phyloP scores from a whole-genome alignment of 148 eudicot species.

The Cornus controversa region DNA sequence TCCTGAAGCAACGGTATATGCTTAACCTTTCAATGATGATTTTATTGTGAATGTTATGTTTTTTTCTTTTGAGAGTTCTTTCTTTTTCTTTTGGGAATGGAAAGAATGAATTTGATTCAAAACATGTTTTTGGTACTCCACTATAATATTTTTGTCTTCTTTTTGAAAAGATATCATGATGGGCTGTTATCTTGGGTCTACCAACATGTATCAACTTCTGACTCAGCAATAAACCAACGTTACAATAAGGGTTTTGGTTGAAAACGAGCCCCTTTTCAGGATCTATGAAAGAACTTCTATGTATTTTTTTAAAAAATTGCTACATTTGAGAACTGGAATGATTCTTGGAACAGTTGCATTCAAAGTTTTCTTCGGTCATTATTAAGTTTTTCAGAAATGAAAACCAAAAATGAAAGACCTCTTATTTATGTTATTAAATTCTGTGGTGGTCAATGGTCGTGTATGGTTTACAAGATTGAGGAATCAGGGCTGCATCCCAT shows the following conservation, averaged over 20 bases:
- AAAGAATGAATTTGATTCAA: no score
- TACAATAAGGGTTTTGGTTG: no score
- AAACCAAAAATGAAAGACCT: neutral
- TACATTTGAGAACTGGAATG: neutral
- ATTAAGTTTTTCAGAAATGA: neutral
- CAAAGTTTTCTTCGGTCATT: neutral
- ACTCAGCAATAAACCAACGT: no score
- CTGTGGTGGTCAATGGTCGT: neutral
- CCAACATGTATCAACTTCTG: no score
- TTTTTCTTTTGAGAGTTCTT: no score
- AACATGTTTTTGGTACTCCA: neutral
- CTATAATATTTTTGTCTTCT: neutral
- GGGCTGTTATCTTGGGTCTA: neutral
- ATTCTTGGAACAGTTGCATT: no score
- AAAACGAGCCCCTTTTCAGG: no score
- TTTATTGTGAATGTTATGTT: neutral
- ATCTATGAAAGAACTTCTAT: neutral
- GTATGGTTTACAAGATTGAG: neutral
- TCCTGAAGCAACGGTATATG: conserved; percentile 90
- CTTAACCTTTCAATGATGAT: conserved; percentile 14
- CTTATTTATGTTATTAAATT: neutral
- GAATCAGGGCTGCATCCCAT: neutral
- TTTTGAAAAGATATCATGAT: neutral
- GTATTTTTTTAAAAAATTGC: neutral
- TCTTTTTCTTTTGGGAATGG: no score